phyloP scores from a whole-genome alignment of 1,284 basidiomycete genomes.

The Hortiboletus rubellus region DNA sequence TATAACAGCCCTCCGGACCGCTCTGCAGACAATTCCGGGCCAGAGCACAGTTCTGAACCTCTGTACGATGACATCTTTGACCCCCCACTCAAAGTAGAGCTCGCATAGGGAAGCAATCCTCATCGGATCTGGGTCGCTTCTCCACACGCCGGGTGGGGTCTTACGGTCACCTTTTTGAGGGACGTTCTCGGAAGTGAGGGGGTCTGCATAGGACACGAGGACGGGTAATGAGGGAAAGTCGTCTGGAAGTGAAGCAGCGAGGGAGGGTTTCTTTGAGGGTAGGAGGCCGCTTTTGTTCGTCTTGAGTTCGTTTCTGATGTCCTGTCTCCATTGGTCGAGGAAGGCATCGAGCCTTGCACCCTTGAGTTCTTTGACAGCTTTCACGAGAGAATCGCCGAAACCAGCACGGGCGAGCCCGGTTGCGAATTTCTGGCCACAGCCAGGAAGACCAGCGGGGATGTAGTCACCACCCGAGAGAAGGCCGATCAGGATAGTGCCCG shows the following conservation, averaged over 20 bases:
- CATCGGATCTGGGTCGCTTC: slow-evolving; percentile 68
- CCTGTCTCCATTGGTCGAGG: slow-evolving; percentile 62
- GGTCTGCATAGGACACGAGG: slow-evolving; percentile 73
- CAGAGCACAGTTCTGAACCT: slow-evolving; percentile 77
- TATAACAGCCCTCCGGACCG: slow-evolving; percentile 59
- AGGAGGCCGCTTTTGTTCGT: slow-evolving; percentile 68
- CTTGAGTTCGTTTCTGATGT: slow-evolving; percentile 65
- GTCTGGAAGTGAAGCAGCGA: slow-evolving; percentile 61
- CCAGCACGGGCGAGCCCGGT: slow-evolving; percentile 71
- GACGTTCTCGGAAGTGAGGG: slow-evolving; percentile 68
- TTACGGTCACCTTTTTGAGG: slow-evolving; percentile 36
- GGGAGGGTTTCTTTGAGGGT: slow-evolving; percentile 55
- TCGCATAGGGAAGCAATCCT: slow-evolving; percentile 78
- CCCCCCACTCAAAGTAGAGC: slow-evolving; percentile 88
- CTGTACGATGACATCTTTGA: slow-evolving; percentile 73
- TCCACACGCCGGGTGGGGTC: slow-evolving; percentile 47
- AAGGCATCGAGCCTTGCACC: slow-evolving; percentile 52
- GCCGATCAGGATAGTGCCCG: slow-evolving; percentile 84
- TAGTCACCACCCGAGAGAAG: slow-evolving; percentile 93
- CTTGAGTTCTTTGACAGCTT: slow-evolving; percentile 55
- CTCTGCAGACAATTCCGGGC: slow-evolving; percentile 64
- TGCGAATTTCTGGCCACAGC: slow-evolving; percentile 64
- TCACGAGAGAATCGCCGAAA: slow-evolving; percentile 66
- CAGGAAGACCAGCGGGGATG: slow-evolving; percentile 62
- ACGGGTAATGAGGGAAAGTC: slow-evolving; percentile 69